phyloP scores from a whole-genome alignment of 805 yeast species.

The Henningerozyma blattae region DNA sequence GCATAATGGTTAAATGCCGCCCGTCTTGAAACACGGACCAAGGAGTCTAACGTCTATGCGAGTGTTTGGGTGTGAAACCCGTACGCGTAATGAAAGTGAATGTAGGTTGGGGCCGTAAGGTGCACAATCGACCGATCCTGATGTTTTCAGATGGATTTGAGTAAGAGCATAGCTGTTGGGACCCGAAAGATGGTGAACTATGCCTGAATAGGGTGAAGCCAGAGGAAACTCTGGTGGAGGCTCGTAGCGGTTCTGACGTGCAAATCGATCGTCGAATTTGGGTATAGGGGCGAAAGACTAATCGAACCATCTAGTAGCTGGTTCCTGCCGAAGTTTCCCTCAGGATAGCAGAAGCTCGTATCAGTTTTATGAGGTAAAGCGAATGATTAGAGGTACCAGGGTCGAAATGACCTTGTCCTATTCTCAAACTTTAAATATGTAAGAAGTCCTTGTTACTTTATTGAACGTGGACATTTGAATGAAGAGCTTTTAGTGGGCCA shows the following conservation, averaged over 20 bases:
- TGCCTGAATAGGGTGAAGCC: constrained; percentile 35
- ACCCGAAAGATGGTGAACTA: constrained; percentile 35
- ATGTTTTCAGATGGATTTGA: constrained; percentile 30
- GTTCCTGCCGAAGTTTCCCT: constrained; percentile 35
- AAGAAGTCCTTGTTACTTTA: constrained; percentile 31
- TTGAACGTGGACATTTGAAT: constrained; percentile 31
- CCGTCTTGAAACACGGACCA: constrained; percentile 33
- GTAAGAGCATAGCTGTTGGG: constrained; percentile 35
- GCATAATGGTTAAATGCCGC: constrained; percentile 26
- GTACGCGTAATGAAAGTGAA: constrained; percentile 31
- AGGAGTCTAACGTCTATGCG: constrained; percentile 32
- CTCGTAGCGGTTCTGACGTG: constrained; percentile 36
- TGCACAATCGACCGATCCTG: constrained; percentile 30
- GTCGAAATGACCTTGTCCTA: constrained; percentile 29
- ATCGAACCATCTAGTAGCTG: constrained; percentile 34
- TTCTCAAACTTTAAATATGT: constrained; percentile 33
- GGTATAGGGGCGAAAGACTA: constrained; percentile 34
- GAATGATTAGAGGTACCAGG: constrained; percentile 32
- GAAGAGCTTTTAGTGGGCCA: constrained; percentile 36
- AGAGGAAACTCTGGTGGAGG: constrained; percentile 36
- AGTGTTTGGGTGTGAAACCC: constrained; percentile 32
- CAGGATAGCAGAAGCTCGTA: constrained; percentile 32
- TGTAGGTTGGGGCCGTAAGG: constrained; percentile 27
- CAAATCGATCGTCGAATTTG: constrained; percentile 34
- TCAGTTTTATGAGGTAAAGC: constrained; percentile 32